Evolutionary conservation across 495 filamentous ascomycete species (phyloP), one percentile per base, ranked within the genome.

Genomic region (Penicillium silybi): DNA sequence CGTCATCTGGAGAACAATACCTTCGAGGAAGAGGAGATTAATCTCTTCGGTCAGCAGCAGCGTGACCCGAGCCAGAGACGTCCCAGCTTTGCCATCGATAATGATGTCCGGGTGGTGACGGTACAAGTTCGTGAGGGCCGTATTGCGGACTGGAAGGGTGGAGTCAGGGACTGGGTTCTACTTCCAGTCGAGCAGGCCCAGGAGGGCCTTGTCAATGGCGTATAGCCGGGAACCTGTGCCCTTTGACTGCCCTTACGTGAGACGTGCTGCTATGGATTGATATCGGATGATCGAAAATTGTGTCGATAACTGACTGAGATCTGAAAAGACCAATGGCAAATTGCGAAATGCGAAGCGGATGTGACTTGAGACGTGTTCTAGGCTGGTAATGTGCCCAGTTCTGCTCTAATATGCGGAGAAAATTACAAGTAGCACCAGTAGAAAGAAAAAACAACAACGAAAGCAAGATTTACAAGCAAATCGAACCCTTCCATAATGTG

Each of bases 1-100:
- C 74, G 75, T 56, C 93, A 98, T 74, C 60, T 96, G 56, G 90
- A 90, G 69, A 96, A 97, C 64, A 95, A 97, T 67, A 92, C 88
- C 0, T 95, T 95, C 67, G 75, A 74, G 27, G 67, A 60, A 44
- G 65, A 74, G 59, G 78, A 78, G 59, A 75, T 70, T 49, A 66
- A 62, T 19, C 51, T 70, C 1, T 74, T 80, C 34, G 73, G 77
- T 13, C 70, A 75, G 44, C 69, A 66, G 58, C 70, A 65, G 22
- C 46, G 51, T 35, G 45, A 58, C 44, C 52, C 53, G 1, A 60
- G 53, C 19, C 57, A 59, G 39, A 57, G 69, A 48, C 53, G 68
- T 46, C 52, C 73, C 55, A 67, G 79, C 67, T 41, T 85, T 52
- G 86, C 83, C 44, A 85, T 90, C 56, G 81, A 88, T 52, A 79